phyloP scores from a whole-genome alignment of 192 early-diverging fungal species.

The Coemansia sp. region DNA sequence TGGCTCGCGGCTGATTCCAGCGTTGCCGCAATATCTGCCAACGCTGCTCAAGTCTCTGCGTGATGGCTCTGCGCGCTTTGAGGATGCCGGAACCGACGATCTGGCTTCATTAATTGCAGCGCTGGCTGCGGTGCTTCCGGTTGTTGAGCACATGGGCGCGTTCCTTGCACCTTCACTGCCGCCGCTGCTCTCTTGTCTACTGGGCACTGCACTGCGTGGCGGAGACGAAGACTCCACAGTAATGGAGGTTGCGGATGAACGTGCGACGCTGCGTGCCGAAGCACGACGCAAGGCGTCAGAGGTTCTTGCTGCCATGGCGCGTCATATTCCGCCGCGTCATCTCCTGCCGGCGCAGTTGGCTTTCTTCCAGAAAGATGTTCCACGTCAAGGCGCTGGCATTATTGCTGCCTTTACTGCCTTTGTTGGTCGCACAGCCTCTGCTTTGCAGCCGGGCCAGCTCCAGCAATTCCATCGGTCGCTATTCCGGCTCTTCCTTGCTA shows the following conservation, averaged over 20 bases:
- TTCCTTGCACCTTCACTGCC: slow-evolving; percentile 50
- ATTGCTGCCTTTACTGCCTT: slow-evolving; percentile 68
- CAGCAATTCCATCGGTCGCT: slow-evolving; percentile 73
- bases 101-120: slow-evolving; percentile 44
- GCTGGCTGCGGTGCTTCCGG: slow-evolving; percentile 45
- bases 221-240: not conserved
- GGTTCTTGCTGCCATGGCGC: slow-evolving; percentile 29
- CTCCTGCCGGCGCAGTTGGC: slow-evolving; percentile 48
- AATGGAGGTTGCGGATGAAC: not conserved
- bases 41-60: slow-evolving; percentile 61
- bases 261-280: slow-evolving; percentile 23
- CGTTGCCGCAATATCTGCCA: slow-evolving; percentile 83
- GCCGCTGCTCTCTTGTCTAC: slow-evolving; percentile 35
- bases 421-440: slow-evolving; percentile 61
- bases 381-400: slow-evolving; percentile 51
- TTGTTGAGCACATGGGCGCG: slow-evolving; percentile 50
- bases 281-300: slow-evolving; percentile 17
- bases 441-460: slow-evolving; percentile 66
- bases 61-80: slow-evolving; percentile 16
- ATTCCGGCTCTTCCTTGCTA: slow-evolving; percentile 83
- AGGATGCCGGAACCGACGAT: slow-evolving; percentile 32
- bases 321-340: slow-evolving; percentile 41
- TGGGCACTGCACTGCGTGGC: slow-evolving; percentile 19
- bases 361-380: slow-evolving; percentile 55
- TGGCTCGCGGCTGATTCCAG: slow-evolving; percentile 74